Conservation (phyloP, 1,139 yeast species). For the Suhomyces chickasaworum region DNA sequence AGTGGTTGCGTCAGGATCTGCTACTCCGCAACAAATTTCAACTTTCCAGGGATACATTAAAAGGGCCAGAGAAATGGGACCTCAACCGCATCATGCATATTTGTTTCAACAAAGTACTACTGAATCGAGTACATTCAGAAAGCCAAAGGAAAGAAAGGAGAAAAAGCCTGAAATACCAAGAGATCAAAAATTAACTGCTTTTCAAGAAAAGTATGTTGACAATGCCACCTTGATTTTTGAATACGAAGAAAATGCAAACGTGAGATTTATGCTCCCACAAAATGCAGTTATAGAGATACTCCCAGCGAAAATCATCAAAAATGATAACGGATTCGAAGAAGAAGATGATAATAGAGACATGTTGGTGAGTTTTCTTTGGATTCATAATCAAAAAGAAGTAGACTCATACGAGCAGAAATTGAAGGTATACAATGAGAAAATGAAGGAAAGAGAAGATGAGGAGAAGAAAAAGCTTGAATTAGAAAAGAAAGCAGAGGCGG, state of each 20-base stretch:
- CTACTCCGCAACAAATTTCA: slow-evolving; percentile 67
- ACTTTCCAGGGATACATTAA: slow-evolving; percentile 79
- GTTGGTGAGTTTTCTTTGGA: slow-evolving; percentile 63
- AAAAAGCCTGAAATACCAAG: slow-evolving; percentile 31
- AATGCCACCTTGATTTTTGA: slow-evolving; percentile 83
- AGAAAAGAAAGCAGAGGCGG: slow-evolving; percentile 22
- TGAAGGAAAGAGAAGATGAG: slow-evolving; percentile 22
- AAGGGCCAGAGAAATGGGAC: slow-evolving; percentile 77
- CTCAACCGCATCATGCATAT: slow-evolving; percentile 47
- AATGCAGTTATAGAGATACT: slow-evolving; percentile 72
- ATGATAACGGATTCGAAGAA: slow-evolving; percentile 20
- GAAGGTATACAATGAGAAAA: slow-evolving; percentile 27
- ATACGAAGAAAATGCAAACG: slow-evolving; percentile 75
- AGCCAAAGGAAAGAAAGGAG: slow-evolving; percentile 27
- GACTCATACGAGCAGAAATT: slow-evolving; percentile 48
- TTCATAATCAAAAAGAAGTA: slow-evolving; percentile 55
- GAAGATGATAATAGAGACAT: slow-evolving; percentile 47
- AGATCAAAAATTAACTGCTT: slow-evolving; percentile 65
- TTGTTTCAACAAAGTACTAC: slow-evolving; percentile 24
- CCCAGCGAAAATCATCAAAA: slow-evolving; percentile 23
- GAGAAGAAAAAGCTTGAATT: slow-evolving; percentile 21
- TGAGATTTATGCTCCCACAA: slow-evolving; percentile 74
- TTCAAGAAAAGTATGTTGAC: slow-evolving; percentile 67
- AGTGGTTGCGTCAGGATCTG: slow-evolving; percentile 79
- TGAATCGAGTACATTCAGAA: slow-evolving; percentile 21